Base-by-base conservation (phyloP, 306 rosid genomes). In the Parietaria judaica region DNA sequence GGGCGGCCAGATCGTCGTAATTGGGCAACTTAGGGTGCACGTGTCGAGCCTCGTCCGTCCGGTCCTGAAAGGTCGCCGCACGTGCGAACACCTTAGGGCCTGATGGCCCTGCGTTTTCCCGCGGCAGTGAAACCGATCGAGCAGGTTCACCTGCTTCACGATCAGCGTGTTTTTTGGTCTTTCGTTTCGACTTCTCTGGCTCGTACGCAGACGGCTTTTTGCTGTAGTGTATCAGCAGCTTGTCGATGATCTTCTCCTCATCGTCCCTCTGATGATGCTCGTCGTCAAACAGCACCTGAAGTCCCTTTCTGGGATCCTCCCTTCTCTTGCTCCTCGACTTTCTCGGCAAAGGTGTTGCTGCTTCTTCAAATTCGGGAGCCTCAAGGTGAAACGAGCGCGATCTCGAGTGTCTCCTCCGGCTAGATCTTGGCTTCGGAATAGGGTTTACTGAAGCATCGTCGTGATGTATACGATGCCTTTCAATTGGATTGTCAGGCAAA, bases 11-110 rank as follows among this genome's bases (percentile, higher is more conserved):
- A 78, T 86, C 95, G 60, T 88, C 99, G 66, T 76, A 92, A 73
- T 88, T 87, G 0, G 96, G 99, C 64, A 92, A 70, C 52, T 92
- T 92, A n/a, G 99, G 99, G 72, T 92, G 99, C 66, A 92, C 99
- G 10, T 88, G 96, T 58, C 73, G 71, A 60, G 96, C 90, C 66
- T 69, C 82, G 1, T 51, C 73, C 58, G 84, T 79, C 58, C 83
- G 52, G 69, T 84, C 85, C 79, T 92, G 96, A 67, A 88, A 79
- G 54, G 99, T 78, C 67, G 90, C 81, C n/a, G 90, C 96, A 14
- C 99, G 88, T 61, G 79, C 39, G 68, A 55, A 82, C 15, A 79
- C 94, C 66, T 82, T 92, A 16, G 87, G 60, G 77, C 76, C 58
- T 45, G 77, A 74, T 8, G 73, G 72, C 60, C 72, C 85, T 12